phyloP scores from a whole-genome alignment of 2,329 filamentous ascomycete species.

The Aspergillus tanneri region DNA sequence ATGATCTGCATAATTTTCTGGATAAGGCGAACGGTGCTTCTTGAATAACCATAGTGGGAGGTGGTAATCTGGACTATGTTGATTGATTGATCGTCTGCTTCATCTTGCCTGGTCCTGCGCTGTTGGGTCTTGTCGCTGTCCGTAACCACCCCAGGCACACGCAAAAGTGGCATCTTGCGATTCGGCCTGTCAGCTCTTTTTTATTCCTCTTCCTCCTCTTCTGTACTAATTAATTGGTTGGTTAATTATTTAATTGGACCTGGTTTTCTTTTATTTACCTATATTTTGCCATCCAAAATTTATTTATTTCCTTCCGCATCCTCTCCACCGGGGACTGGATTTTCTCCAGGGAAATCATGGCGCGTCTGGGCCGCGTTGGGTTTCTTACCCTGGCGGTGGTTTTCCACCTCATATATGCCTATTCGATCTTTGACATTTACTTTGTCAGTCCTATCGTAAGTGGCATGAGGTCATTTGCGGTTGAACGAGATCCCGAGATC shows the following conservation, averaged over 20 bases:
- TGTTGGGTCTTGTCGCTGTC: slow-evolving; percentile 3
- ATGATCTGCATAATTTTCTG: not conserved
- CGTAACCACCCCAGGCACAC: not conserved
- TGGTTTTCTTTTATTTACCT: slow-evolving; percentile 17
- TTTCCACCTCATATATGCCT: slow-evolving; percentile 91
- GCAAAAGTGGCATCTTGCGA: slow-evolving; percentile 1
- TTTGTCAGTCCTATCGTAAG: slow-evolving; percentile 96
- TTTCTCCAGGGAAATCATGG: slow-evolving; percentile 36
- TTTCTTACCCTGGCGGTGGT: slow-evolving; percentile 86
- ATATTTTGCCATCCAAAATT: not conserved
- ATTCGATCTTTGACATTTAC: slow-evolving; percentile 97
- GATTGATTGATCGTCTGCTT: too few relatives aligned
- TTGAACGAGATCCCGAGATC: slow-evolving; percentile 59
- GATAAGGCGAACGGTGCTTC: slow-evolving; percentile 1
- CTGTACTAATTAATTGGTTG: not conserved
- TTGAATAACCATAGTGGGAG: too few relatives aligned
- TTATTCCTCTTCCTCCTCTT: not conserved
- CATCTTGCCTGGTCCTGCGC: too few relatives aligned
- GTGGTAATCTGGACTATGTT: too few relatives aligned
- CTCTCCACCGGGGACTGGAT: slow-evolving; percentile 4
- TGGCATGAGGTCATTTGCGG: slow-evolving; percentile 81
- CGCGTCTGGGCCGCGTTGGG: slow-evolving; percentile 66
- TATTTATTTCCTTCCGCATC: not conserved
- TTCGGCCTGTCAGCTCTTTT: not conserved
- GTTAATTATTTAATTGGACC: not conserved